These are phyloP conservation scores for Monilinia aucupariae DNA, from an alignment of 2,329 filamentous ascomycete species.

Conservation along the genomic window DNA sequence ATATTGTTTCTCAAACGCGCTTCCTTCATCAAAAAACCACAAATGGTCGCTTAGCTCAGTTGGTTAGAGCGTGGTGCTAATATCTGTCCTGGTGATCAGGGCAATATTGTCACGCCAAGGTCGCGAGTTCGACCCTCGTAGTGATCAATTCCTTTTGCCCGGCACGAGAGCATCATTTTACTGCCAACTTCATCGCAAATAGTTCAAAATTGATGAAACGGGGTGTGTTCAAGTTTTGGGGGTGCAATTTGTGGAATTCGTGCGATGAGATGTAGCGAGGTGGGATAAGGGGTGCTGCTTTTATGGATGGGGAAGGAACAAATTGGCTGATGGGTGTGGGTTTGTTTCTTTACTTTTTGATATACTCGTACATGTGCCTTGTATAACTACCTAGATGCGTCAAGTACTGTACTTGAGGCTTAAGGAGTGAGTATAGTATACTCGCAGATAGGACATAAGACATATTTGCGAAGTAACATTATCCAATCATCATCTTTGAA, in stretches of 20 bases:
- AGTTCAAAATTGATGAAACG: neutral
- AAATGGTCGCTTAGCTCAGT: slow-evolving; percentile 9
- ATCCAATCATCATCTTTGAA: no score
- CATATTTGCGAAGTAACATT: no score
- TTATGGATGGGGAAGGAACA: no score
- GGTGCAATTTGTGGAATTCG: no score
- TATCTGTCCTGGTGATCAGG: no score
- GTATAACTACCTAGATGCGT: no score
- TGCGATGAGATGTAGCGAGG: neutral
- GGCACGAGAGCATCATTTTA: neutral
- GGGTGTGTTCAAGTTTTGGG: neutral
- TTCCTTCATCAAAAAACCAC: neutral
- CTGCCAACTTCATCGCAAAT: neutral
- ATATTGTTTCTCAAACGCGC: rapidly evolving
- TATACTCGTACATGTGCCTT: no score
- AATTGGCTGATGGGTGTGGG: no score
- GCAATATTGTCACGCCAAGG: neutral
- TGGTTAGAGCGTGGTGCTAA: slow-evolving; percentile 15
- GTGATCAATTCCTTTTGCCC: neutral
- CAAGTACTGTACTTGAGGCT: neutral
- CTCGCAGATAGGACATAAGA: no score
- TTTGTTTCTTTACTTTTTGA: neutral
- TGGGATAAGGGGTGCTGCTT: neutral
- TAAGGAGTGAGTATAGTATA: neutral
- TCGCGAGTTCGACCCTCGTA: slow-evolving; percentile 1